Base-by-base conservation (phyloP, 2,329 filamentous ascomycete species). In the Byssoonygena ceratinophila region DNA sequence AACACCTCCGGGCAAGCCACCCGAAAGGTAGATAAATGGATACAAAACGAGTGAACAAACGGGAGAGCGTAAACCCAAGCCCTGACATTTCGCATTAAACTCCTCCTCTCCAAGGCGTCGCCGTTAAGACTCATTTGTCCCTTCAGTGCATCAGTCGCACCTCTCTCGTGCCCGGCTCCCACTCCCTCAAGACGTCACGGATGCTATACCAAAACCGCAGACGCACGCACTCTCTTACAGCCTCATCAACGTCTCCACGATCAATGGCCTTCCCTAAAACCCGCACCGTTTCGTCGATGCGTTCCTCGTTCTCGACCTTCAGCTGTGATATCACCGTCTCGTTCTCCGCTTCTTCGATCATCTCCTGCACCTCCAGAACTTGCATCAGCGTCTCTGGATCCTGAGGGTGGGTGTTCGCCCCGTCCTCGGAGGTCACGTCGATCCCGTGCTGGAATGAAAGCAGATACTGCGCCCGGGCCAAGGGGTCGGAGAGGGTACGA, bases 121-220 rank as follows among this genome's bases (percentile, higher is more conserved):
- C n/a, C n/a, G n/a, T n/a, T n/a, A n/a, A n/a, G n/a, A n/a, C n/a
- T n/a, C n/a, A n/a, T n/a, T n/a, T n/a, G n/a, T n/a, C n/a, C n/a
- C 27, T 23, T 53, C 51, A 82, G 70, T 81, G 79, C 56, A 76
- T 67, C 59, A 82, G 59, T 43, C 76, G 69, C 53, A 81, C 74
- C 57, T 76, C 64, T 31, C 61, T 66, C 71, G 81, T 84, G 4
- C 88, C 90, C 61, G 76, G 80, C 74, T 95, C 88, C 90, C 91
- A 96, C 57, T 83, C 80, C 64, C 84, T 75, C 63, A 96, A 72
- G 44, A 82, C 85, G 68, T 94, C 85, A 57, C 81, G 78, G 56
- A 97, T 83, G 69, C 90, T 95, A 52, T 85, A 78, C 91, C 91
- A 96, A 73, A 96, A 97, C 66, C 88, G 76, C 71, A 96, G 69